phyloP scores from a whole-genome alignment of 2,329 filamentous ascomycete genomes.

The Colletotrichum horii region DNA sequence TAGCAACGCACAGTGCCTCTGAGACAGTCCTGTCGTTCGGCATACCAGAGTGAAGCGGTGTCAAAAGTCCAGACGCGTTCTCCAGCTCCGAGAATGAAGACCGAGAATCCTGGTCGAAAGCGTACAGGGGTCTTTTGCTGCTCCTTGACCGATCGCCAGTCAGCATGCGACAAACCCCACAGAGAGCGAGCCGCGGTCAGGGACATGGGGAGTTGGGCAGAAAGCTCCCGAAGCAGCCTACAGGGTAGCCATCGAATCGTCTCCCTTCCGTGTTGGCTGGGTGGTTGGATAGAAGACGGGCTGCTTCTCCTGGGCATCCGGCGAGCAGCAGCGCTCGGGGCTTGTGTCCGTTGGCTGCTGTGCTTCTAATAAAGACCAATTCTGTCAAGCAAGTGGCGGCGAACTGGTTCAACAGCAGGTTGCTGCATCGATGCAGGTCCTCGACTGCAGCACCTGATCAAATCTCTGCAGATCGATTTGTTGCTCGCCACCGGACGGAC shows the following conservation, averaged over 20 bases:
- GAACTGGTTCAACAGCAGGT: background rate
- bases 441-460: background rate
- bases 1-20: background rate
- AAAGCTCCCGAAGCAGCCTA: background rate
- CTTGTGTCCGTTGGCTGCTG: background rate
- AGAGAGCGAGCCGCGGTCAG: background rate
- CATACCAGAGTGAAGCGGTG: background rate
- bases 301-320: background rate
- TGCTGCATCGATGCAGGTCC: background rate
- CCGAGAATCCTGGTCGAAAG: background rate
- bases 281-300: background rate
- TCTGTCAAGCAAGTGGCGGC: background rate
- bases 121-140: background rate
- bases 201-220: background rate
- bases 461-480: background rate
- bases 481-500: background rate
- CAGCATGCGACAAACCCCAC: background rate
- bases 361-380: background rate
- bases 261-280: background rate
- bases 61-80: background rate
- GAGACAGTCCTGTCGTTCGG: background rate
- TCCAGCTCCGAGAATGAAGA: background rate
- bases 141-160: conserved; percentile 6
- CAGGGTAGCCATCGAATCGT: background rate
- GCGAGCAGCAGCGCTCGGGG: background rate